A percentile compares a stretch with the other conserved stretches of the same genome.
These are phyloP conservation scores for Spathaspora girioi DNA, from an alignment of 805 yeast genomes.

Conservation along the genomic window DNA sequence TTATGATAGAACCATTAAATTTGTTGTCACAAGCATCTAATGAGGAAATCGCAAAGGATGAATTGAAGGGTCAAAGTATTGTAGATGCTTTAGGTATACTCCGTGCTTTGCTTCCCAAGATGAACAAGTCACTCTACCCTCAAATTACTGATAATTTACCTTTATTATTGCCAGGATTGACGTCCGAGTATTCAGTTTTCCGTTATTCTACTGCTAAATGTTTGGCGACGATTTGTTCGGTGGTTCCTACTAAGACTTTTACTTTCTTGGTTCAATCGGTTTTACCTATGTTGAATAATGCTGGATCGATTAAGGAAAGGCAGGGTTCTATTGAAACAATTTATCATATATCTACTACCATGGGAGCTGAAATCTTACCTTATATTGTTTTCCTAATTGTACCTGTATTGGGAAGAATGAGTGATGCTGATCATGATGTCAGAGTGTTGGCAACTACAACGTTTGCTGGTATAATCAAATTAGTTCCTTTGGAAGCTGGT, in stretches of 20 bases:
- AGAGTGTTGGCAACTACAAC: constrained; percentile 90
- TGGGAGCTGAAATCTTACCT: constrained; percentile 89
- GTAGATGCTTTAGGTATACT: constrained; percentile 85
- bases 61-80: constrained; percentile 65
- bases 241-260: constrained; percentile 66
- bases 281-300: constrained; percentile 77
- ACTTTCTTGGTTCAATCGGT: constrained; percentile 74
- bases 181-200: constrained; percentile 73
- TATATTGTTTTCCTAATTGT: constrained; percentile 93
- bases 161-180: constrained; percentile 51
- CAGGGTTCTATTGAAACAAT: constrained; percentile 94
- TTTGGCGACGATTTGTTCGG: constrained; percentile 72
- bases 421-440: constrained; percentile 88
- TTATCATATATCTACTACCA: constrained; percentile 75
- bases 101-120: constrained; percentile 64
- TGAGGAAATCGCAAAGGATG: constrained; percentile 34
- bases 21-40: constrained; percentile 25
- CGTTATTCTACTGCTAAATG: constrained; percentile 90
- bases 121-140: constrained; percentile 46
- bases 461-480: constrained; percentile 90
- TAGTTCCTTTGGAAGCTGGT: constrained; percentile 97
- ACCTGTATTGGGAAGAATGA: constrained; percentile 96
- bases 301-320: constrained; percentile 64
- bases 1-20: constrained; percentile 65
- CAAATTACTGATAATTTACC: constrained; percentile 45